Evolutionary conservation across 306 rosid genomes (phyloP).

Genomic region (Lagenaria siceraria): DNA sequence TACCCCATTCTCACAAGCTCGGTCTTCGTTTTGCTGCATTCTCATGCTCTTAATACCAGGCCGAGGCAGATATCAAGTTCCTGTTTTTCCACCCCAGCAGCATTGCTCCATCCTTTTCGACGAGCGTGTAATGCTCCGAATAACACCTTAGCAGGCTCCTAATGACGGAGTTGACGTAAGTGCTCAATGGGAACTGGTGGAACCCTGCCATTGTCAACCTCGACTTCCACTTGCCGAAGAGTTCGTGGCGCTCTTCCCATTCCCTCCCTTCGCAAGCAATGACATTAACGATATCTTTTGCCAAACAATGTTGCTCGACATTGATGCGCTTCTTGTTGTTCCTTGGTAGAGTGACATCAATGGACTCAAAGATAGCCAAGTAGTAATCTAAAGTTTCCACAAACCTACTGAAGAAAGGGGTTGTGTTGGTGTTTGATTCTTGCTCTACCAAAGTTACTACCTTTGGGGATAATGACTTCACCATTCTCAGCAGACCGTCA

Average conservation of each 20-base stretch:
- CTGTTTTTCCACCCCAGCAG: slow-evolving; percentile 81
- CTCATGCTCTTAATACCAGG: slow-evolving; percentile 47
- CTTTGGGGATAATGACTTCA: slow-evolving; percentile 67
- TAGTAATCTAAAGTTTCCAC: slow-evolving; percentile 73
- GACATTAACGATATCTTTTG: slow-evolving; percentile 69
- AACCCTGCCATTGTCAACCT: slow-evolving; percentile 95
- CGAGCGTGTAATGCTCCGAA: slow-evolving; percentile 64
- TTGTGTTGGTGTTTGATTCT: slow-evolving; percentile 92
- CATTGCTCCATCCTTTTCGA: slow-evolving; percentile 88
- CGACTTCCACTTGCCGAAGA: slow-evolving; percentile 86
- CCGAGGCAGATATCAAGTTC: slow-evolving; percentile 81
- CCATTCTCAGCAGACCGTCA: slow-evolving; percentile 69
- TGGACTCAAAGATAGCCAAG: slow-evolving; percentile 84
- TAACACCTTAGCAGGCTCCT: slow-evolving; percentile 51
- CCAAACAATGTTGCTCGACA: slow-evolving; percentile 87
- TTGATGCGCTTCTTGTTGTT: slow-evolving; percentile 62
- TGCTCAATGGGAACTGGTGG: slow-evolving; percentile 58
- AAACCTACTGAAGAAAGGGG: slow-evolving; percentile 70
- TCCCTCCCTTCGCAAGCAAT: slow-evolving; percentile 87
- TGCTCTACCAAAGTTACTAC: slow-evolving; percentile 85
- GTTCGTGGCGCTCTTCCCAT: slow-evolving; percentile 86
- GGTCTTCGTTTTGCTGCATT: background rate
- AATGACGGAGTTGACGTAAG: slow-evolving; percentile 73
- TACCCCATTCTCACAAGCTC: background rate
- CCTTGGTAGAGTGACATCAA: slow-evolving; percentile 61